Base-by-base conservation (phyloP, 768 basidiomycete genomes). In the Panaeolus papilionaceus region DNA sequence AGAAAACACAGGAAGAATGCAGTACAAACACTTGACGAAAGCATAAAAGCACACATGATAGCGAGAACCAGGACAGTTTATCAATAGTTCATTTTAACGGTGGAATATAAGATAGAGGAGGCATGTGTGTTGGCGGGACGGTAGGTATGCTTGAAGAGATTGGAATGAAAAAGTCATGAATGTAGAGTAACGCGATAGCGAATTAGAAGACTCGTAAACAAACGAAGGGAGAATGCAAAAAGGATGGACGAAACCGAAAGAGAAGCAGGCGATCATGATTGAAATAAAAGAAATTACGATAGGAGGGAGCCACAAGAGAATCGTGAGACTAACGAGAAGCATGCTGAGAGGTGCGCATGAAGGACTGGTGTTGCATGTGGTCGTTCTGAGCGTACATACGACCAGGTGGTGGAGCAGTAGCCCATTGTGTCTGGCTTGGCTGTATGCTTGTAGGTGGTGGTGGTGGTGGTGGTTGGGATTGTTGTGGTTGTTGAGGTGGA, bases 281-380 rank as follows among this genome's bases (percentile, higher is more conserved):
- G 12, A 40, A 26, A 64, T 64, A 26, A 42, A 26, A 47, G 47
- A 5, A 28, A 47, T 64, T 37, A 26, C 9, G 42, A 47, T 63
- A 67, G 39, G 33, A 33, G 33, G 33, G 33, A 58, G 18, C 28
- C 47, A 67, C 68, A 75, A 49, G 71, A 72, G 2, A 51, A 69
- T 65, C 20, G 81, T 78, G 64, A 38, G 66, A 63, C 20, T 20
- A 62, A 40, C 33, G 67, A 39, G 66, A 67, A 38, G 47, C 67
- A 61, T 68, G 74, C 65, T 84, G 84, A 49, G 84, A 81, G 39
- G 81, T 78, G 18, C 84, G 78, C 74, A 85, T 78, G 70, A 85
- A 86, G 23, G 84, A 84, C 67, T 84, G 85, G 38, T 84, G 83
- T 49, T 80, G 76, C 9, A 82, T 74, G 58, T 76, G 75, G 20